Evolutionary conservation across 148 eudicot species (phyloP).

Genomic region (Polygonum maritimum): DNA sequence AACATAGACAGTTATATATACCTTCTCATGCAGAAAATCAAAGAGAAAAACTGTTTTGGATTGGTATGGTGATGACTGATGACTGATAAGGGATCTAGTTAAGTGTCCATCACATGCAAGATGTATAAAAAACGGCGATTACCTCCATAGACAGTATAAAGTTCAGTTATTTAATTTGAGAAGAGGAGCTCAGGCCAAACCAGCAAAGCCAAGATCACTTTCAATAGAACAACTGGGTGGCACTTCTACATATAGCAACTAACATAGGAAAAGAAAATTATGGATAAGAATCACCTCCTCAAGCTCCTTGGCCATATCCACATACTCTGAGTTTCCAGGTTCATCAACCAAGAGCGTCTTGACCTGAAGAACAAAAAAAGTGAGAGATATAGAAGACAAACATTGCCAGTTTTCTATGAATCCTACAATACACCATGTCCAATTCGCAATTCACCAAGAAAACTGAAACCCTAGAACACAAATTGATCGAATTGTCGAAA

Average conservation of each 20-base stretch:
- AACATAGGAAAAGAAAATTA: background rate
- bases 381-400: background rate
- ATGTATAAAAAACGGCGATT: background rate
- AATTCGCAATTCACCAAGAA: background rate
- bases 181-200: background rate
- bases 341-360: conserved; percentile 69
- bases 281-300: conserved; percentile 62
- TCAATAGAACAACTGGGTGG: background rate
- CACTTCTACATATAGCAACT: background rate
- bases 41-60: background rate
- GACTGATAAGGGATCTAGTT: background rate
- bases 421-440: background rate
- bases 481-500: background rate
- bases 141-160: background rate
- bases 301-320: conserved; percentile 92
- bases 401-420: background rate
- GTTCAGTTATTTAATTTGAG: background rate
- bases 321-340: conserved; percentile 77
- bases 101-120: background rate
- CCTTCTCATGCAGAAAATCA: background rate
- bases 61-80: background rate
- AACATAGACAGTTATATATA: background rate
- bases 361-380: conserved; percentile 33
- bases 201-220: background rate
- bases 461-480: conserved; percentile 1